Conservation (phyloP, 331 rosid genomes). For the Saraca asoca region DNA sequence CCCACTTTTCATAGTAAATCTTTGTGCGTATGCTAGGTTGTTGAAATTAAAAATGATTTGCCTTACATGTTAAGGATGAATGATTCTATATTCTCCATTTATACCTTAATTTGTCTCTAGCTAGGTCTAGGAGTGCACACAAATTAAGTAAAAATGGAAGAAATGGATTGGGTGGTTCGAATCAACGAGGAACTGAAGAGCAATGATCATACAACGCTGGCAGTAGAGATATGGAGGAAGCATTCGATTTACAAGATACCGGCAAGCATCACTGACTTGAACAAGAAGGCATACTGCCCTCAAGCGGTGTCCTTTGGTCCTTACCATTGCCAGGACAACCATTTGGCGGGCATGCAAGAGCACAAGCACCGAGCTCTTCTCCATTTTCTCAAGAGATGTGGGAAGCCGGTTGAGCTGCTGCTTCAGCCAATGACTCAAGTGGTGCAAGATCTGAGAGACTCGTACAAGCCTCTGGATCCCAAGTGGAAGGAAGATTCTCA, state of each 20-base stretch:
- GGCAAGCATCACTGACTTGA: constrained; percentile 14
- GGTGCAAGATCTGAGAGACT: constrained; percentile 41
- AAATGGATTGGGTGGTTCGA: neutral
- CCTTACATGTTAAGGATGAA: too few species aligned
- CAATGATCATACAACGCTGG: constrained; percentile 14
- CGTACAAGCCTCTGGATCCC: constrained; percentile 41
- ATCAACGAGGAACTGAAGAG: constrained; percentile 11
- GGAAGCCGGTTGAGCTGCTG: constrained; percentile 37
- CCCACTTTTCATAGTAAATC: too few species aligned
- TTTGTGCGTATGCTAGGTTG: too few species aligned
- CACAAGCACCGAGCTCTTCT: constrained; percentile 47
- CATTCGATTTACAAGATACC: constrained; percentile 48
- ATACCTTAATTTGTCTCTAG: too few species aligned
- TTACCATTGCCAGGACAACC: constrained; percentile 34
- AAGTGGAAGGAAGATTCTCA: constrained; percentile 29
- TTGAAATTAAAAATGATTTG: too few species aligned
- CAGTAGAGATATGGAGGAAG: constrained; percentile 38
- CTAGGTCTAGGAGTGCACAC: too few species aligned
- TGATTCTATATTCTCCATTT: too few species aligned
- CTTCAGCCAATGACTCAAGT: constrained; percentile 30
- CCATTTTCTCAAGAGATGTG: constrained; percentile 45
- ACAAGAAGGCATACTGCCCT: constrained; percentile 45
- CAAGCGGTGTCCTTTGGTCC: constrained; percentile 54
- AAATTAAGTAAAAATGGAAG: neutral
- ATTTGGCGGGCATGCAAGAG: constrained; percentile 36